Evolutionary conservation across 352 stramenopile genomes (phyloP).

Genomic region (Pythium dissimile): DNA sequence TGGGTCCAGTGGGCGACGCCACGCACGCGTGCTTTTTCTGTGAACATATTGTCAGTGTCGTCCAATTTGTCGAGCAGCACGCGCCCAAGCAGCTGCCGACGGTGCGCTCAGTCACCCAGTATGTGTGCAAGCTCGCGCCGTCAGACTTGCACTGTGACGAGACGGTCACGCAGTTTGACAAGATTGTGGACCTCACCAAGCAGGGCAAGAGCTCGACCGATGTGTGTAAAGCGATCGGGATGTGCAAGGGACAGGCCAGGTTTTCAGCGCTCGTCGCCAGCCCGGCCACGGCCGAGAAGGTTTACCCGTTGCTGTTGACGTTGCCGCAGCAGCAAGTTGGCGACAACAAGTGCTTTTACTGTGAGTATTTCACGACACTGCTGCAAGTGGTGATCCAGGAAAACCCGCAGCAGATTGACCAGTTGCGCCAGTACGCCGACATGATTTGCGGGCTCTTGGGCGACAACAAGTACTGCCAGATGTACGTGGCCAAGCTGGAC

Average conservation of each 20-base stretch:
- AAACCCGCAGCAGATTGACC: conserved; percentile 43
- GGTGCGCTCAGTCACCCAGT: conserved; percentile 38
- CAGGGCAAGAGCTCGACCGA: conserved; percentile 40
- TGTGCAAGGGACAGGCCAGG: conserved; percentile 32
- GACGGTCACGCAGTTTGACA: conserved; percentile 50
- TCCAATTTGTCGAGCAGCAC: conserved; percentile 40
- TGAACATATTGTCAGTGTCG: conserved; percentile 30
- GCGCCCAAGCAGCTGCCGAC: conserved; percentile 36
- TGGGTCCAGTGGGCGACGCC: background rate
- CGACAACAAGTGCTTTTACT: conserved; percentile 55
- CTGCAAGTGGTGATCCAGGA: conserved; percentile 57
- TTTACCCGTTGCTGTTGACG: background rate
- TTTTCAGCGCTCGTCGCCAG: background rate
- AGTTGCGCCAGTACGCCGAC: conserved; percentile 63
- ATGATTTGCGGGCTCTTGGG: conserved; percentile 75
- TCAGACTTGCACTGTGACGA: conserved; percentile 43
- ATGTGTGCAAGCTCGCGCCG: conserved; percentile 39
- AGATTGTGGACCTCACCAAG: conserved; percentile 51
- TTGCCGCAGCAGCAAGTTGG: background rate
- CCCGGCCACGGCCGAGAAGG: background rate
- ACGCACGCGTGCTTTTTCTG: conserved; percentile 50
- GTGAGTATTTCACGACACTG: conserved; percentile 59
- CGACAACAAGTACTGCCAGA: conserved; percentile 53
- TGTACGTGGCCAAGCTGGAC: conserved; percentile 65
- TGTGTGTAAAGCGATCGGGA: conserved; percentile 35